Base-by-base conservation (phyloP, 179 eudicot species). In the Nepenthes alata region DNA sequence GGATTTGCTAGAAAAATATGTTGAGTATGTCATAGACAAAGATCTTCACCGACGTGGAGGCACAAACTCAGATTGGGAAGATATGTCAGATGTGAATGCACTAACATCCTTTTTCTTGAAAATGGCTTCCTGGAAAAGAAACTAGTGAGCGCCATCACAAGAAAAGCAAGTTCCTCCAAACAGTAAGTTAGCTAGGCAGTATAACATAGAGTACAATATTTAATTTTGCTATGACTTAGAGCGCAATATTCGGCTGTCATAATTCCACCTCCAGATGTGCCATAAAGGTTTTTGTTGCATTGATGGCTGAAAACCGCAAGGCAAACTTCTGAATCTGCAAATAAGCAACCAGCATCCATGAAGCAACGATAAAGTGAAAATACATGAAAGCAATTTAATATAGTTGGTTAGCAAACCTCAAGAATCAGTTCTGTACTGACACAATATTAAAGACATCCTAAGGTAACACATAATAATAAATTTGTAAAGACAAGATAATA, bases 251-350 rank as follows among this genome's bases (percentile, higher is more conserved):
- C 25, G 15, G 35, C 25, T 9, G 13, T 57, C 37, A 6, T 9
- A 63, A 45, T 62, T 35, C 61, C 58, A 90, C 97, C 97, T 88
- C 82, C 70, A 88, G 53, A 58, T 72, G 53, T 41, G 37, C 48
- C 25, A 82, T 64, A 62, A 91, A 91, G 6, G 68, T 52, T 73
- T 79, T 82, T 61, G 67, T 39, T 57, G 79, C 85, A 65, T 66
- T 55, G 61, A 48, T 52, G 45, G 74, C 58, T 60, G 75, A 62
- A 78, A 91, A 91, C 62, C 80, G 74, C 73, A 91, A 47, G 25
- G 78, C 91, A 78, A 91, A 91, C 80, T 91, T 91, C 76, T 91
- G 96, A 63, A 73, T 79, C 97, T 91, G 96, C 65, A 80, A 63
- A 55, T 53, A 62, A 63, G 47, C 59, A 63, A 72, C 10, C 35